Base-by-base conservation (phyloP, 805 yeast species). In the Spencermartinsiella europaea region DNA sequence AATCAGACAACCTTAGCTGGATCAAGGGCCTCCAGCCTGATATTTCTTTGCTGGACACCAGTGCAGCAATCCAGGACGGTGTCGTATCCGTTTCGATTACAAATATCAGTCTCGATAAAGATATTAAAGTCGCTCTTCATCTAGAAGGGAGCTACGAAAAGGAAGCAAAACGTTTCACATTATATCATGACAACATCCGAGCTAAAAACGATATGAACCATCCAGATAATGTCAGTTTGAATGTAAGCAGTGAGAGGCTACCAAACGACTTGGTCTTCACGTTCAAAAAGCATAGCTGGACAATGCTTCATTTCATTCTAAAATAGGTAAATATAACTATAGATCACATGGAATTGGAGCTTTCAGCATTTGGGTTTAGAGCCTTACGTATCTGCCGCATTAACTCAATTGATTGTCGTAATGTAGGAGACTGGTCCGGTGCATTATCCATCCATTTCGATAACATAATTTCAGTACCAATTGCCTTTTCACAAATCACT, bases 181-280 rank as follows among this genome's bases (percentile, higher is more conserved):
- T 63, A 21, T 61, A 63, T 40, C 57, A 60, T 48, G 67, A 59
- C 38, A 64, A 68, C 51, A 50, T 63, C 41, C 47, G 43, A 10
- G 67, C 66, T 34, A 59, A 46, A 51, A 64, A 65, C 49, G 51
- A 50, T 50, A 56, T 62, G 49, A 63, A 58, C 31, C 46, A 57
- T 21, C 63, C 65, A 7, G 42, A 57, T 1, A 48, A 47, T 12
- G 63, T 64, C 16, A 40, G 7, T 3, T 42, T 54, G 4, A 41
- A 20, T 10, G 66, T 61, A 20, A 20, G 25, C 5, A 34, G 19
- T 7, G 22, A 15, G 22, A 37, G 21, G 12, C 5, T 37, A 7
- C 7, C 37, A 8, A 20, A 37, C 22, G 28, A 16, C 16, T 10
- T 37, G 2, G 43, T 42, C 8, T 36, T 40, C 22, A 20, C 5